These are phyloP conservation scores for Phytophthora cactorum DNA, from an alignment of 352 stramenopile genomes.

Conservation along the genomic window DNA sequence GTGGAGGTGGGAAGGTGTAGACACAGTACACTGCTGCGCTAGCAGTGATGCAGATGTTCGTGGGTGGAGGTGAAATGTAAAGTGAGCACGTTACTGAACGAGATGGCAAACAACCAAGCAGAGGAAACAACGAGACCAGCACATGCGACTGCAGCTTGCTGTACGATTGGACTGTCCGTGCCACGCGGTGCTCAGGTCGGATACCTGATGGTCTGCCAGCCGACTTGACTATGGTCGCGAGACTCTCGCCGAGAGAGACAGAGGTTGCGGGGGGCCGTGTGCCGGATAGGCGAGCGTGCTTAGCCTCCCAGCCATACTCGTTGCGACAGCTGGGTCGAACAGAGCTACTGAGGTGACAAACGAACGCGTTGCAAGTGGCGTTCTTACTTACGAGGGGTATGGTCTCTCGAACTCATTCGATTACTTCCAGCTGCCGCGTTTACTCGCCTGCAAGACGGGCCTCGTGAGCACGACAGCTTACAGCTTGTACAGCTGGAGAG, in stretches of 20 bases:
- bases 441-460: conserved; percentile 21
- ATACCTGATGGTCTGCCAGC: conserved; percentile 25
- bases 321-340: conserved; percentile 28
- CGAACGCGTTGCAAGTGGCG: conserved; percentile 13
- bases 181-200: conserved; percentile 26
- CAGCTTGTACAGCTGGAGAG: background rate
- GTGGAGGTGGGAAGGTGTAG: conserved; percentile 31
- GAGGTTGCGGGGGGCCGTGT: conserved; percentile 25
- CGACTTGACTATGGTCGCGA: conserved; percentile 30
- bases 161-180: conserved; percentile 42
- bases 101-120: conserved; percentile 22
- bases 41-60: conserved; percentile 26
- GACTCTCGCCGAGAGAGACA: conserved; percentile 29
- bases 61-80: conserved; percentile 39
- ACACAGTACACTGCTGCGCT: conserved; percentile 9
- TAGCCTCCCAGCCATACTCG: conserved; percentile 31
- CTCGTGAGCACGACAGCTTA: conserved; percentile 21
- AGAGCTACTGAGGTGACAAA: conserved; percentile 34
- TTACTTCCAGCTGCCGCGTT: conserved; percentile 14
- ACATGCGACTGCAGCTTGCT: conserved; percentile 27
- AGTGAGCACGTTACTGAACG: conserved; percentile 30
- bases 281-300: conserved; percentile 35
- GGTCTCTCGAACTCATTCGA: conserved; percentile 15
- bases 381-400: conserved; percentile 23
- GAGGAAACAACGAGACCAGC: conserved; percentile 15